phyloP scores from a whole-genome alignment of 2,329 filamentous ascomycete species.

The Diplodia sapinea region DNA sequence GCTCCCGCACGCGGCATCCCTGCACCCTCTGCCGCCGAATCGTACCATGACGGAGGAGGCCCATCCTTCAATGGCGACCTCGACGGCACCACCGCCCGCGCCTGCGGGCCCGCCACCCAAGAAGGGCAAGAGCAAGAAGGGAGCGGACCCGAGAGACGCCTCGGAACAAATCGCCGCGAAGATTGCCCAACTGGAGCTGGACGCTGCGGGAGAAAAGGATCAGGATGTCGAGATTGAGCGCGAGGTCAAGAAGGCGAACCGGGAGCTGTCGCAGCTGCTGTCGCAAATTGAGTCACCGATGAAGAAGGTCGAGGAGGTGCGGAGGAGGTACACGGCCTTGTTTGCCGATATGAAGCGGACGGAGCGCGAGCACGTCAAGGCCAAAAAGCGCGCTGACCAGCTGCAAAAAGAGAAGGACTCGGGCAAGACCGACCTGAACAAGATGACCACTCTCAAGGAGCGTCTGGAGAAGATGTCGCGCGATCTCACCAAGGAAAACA shows the following conservation, averaged over 20 bases:
- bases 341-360: constrained; percentile 94
- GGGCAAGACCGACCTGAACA: constrained; percentile 83
- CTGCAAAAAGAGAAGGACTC: constrained; percentile 97
- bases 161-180: constrained; percentile 90
- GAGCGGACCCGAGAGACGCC: constrained; percentile 81
- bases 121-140: constrained; percentile 84
- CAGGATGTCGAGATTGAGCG: constrained; percentile 96
- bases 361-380: constrained; percentile 92
- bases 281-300: constrained; percentile 87
- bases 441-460: constrained; percentile 89
- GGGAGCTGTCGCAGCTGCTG: constrained; percentile 85
- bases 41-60: constrained; percentile 26
- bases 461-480: constrained; percentile 96
- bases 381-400: constrained; percentile 92
- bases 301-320: constrained; percentile 87
- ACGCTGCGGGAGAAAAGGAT: constrained; percentile 91
- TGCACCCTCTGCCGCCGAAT: neutral
- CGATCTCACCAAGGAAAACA: constrained; percentile 95
- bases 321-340: constrained; percentile 89
- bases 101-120: constrained; percentile 59
- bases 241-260: constrained; percentile 91
- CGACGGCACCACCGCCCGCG: constrained; percentile 26
- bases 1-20: constrained; percentile 44
- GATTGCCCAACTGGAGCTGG: constrained; percentile 93
- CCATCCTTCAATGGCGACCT: constrained; percentile 22